phyloP scores from a whole-genome alignment of 371 early-diverging fungal genomes.

The Chytridium lagenaria region DNA sequence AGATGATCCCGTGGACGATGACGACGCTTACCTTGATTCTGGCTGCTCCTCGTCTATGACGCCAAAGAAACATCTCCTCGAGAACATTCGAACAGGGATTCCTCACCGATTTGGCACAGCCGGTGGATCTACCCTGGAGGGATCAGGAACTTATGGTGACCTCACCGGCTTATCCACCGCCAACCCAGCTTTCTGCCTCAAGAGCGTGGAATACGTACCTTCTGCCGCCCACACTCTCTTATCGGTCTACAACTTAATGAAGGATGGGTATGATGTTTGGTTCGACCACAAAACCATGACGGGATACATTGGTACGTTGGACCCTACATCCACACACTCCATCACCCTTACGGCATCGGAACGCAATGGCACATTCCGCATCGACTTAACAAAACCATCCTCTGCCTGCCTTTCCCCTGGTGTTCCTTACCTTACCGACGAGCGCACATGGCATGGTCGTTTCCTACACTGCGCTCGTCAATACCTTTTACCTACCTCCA shows the following conservation, averaged over 20 bases:
- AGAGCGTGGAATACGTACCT: not conserved
- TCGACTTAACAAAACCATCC: not conserved
- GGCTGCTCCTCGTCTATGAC: conserved; percentile 4
- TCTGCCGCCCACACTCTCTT: conserved; percentile 14
- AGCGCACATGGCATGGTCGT: not conserved
- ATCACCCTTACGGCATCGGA: not conserved
- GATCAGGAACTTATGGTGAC: not conserved
- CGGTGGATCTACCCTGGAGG: not conserved
- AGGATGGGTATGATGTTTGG: not conserved
- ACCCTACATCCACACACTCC: not conserved
- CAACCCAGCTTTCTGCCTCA: not conserved
- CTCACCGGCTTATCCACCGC: not conserved
- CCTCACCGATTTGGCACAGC: not conserved
- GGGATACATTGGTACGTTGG: not conserved
- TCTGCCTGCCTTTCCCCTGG: not conserved
- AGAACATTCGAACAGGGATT: not conserved
- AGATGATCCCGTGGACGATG: too few relatives aligned
- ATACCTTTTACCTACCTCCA: not conserved
- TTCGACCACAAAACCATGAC: conserved; percentile 3
- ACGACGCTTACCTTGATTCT: conserved; percentile 9
- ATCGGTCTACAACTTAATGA: conserved; percentile 1
- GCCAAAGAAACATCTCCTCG: not conserved
- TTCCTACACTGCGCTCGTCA: not conserved
- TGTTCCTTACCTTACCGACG: not conserved
- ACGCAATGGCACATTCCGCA: not conserved